phyloP scores from a whole-genome alignment of 768 basidiomycete genomes.

The Pleurotus platypus region DNA sequence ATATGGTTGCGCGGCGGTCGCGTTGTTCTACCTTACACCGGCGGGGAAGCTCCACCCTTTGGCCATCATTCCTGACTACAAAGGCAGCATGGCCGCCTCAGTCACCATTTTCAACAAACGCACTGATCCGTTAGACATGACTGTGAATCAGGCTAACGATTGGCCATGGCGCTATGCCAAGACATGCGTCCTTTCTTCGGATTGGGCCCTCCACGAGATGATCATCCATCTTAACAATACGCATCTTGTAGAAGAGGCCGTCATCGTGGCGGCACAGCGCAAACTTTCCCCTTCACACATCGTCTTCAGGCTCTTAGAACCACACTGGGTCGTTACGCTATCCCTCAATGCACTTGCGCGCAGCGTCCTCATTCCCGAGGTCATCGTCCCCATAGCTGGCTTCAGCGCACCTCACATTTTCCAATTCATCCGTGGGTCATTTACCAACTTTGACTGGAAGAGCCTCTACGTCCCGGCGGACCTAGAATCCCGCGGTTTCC shows the following conservation, averaged over 20 bases:
- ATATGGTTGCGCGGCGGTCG: constrained; percentile 24
- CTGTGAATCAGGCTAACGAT: constrained; percentile 15
- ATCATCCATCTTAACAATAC: constrained; percentile 24
- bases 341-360: constrained; percentile 25
- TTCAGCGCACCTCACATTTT: constrained; percentile 15
- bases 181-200: constrained; percentile 23
- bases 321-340: constrained; percentile 26
- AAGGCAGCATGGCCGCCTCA: constrained; percentile 20
- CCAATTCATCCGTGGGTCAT: constrained; percentile 17
- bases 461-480: constrained; percentile 24
- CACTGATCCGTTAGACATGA: constrained; percentile 5
- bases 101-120: constrained; percentile 27
- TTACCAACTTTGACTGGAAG: constrained; percentile 21
- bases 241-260: constrained; percentile 26
- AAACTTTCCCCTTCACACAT: constrained; percentile 18
- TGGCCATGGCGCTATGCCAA: constrained; percentile 32
- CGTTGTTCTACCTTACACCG: constrained; percentile 22
- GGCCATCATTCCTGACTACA: constrained; percentile 26
- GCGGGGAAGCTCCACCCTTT: constrained; percentile 24
- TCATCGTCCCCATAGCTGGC: constrained; percentile 18
- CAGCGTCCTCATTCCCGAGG: constrained; percentile 20
- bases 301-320: constrained; percentile 22
- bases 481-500: constrained; percentile 24
- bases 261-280: constrained; percentile 27
- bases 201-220: constrained; percentile 27